Evolutionary conservation across 2,329 filamentous ascomycete species (phyloP), one percentile per base, ranked within the genome.

Genomic region (Raffaelea albimanens): DNA sequence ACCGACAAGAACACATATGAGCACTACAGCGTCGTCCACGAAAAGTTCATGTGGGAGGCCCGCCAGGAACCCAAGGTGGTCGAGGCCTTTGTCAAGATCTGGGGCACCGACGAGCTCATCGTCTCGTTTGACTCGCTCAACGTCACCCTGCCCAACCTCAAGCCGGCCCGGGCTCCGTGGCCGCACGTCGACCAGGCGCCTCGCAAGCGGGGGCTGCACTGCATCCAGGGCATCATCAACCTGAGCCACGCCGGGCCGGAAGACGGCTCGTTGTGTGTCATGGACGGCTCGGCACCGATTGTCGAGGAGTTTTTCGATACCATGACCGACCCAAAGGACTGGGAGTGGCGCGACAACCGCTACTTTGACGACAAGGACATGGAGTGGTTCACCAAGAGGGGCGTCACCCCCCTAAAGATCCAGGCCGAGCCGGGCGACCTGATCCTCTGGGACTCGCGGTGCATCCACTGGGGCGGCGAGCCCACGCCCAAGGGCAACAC

Each of bases 41-140:
- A 69, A 51, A 60, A 61, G 40, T 67, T 66, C 47, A 60, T 67
- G 46, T 69, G 67, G 65, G 61, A 57, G 5, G 59, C 63, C 4
- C 60, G 64, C 13, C 50, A 55, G 34, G 67, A 70, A 51, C 65
- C 65, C 1, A 61, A 57, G 9, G 60, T 69, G 1, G 11, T 69
- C 14, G 59, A 60, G 2, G 55, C 60, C 1, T 71, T 71, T 46
- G 63, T 59, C 25, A 63, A 61, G 9, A 39, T 67, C 16, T 68
- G 63, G 62, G 60, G 55, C 14, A 66, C 63, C 0, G 48, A 59
- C 13, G 61, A 67, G 39, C 57, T 68, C 7, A 54, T 67, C 2
- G 57, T 55, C 40, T 62, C 58, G 4, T 68, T 67, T 39, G 66
- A 68, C 48, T 54, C 54, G n/a, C 54, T 66, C 52, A 67, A 67